A percentile compares a stretch with the other conserved stretches of the same genome.
phyloP scores from a whole-genome alignment of 345 rosid genomes.

The Acer yangbiense region DNA sequence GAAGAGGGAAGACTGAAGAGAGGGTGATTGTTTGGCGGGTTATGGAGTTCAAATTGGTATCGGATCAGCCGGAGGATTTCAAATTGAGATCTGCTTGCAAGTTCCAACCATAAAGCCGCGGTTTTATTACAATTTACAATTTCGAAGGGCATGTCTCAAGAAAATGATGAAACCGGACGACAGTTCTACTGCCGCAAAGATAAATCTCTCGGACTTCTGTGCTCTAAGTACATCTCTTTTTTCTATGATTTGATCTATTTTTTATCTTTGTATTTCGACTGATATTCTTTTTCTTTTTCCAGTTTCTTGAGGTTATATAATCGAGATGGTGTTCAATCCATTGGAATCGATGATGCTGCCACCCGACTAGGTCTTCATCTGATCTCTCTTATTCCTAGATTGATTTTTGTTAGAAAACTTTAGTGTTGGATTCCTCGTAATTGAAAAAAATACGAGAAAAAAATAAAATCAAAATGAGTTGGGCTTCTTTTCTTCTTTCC shows the following conservation, averaged over 20 bases:
- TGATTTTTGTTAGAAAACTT: no score
- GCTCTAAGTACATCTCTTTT: constrained; percentile 48
- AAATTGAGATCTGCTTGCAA: no score
- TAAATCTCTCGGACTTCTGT: constrained; percentile 74
- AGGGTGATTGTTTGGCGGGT: no score
- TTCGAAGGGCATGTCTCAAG: constrained; percentile 29
- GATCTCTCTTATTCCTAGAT: not conserved
- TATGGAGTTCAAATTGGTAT: no score
- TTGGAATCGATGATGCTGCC: constrained; percentile 86
- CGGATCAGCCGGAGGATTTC: no score
- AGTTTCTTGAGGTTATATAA: constrained; percentile 66
- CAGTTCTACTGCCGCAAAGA: constrained; percentile 69
- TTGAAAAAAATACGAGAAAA: not conserved
- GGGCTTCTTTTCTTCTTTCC: not conserved
- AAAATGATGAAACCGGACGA: constrained; percentile 43
- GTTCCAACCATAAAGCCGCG: no score
- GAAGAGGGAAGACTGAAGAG: no score
- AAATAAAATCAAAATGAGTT: no score
- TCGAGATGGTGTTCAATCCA: constrained; percentile 46
- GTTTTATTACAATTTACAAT: not conserved
- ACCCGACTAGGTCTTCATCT: constrained; percentile 44
- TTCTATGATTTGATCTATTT: not conserved
- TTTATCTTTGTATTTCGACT: not conserved
- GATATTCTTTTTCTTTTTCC: not conserved
- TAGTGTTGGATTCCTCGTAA: no score